Base-by-base conservation (phyloP, 1,139 yeast species). In the Saccharomyces pastorianus region DNA sequence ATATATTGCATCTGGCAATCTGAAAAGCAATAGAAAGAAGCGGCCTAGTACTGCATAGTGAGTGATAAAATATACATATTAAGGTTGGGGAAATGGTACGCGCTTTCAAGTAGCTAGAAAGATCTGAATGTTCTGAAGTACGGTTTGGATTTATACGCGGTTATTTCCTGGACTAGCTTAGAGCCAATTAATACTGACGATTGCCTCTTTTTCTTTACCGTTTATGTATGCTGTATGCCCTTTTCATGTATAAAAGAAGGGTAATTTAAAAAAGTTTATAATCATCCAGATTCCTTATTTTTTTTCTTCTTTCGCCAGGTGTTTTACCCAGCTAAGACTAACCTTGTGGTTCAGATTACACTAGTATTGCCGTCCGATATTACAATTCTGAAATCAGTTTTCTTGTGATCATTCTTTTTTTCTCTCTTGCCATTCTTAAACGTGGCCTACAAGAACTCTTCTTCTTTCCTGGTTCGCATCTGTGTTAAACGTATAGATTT, bases 361-460 rank as follows among this genome's bases (percentile, higher is more conserved):
- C 11, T 38, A 38, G n/a, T 38, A 20, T 4, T 38, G 44, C 44
- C 44, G 44, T 38, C 44, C 44, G 25, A 17, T 38, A 38, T 38
- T 38, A 38, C 44, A 38, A 38, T 38, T 38, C 44, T 38, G 7
- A 20, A 17, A 38, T 38, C n/a, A 17, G 44, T 38, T 38, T 38
- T 38, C 44, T 38, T 38, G 44, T 38, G 44, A 38, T 20, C 44
- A 38, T 38, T 38, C 44, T 38, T 38, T 38, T 38, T 38, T 38
- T 38, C 44, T 13, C 44, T 38, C n/a, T 38, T 38, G 44, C 44
- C 44, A 38, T 38, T 38, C 44, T 38, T 38, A 38, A 38, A 38
- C 25, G 44, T 38, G 44, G 44, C 3, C 44, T 9, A 9, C 44
- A 38, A 4, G n/a, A 17, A 38, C 44, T 23, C 23, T 23, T 23